Conservation (phyloP, 768 basidiomycete genomes). For the Serendipita sp. region DNA sequence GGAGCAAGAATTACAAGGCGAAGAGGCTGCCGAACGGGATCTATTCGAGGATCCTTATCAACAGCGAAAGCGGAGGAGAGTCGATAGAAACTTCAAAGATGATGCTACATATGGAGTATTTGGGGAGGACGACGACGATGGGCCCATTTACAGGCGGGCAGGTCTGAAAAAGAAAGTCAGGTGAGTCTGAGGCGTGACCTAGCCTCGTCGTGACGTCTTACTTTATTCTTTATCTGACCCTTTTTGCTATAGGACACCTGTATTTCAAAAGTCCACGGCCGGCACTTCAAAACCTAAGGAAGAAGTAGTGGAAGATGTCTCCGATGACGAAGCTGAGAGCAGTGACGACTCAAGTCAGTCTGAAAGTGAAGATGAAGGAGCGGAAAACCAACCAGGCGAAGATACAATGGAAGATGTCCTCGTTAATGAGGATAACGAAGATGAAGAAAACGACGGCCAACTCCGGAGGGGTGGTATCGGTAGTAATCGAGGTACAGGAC, state of each 20-base stretch:
- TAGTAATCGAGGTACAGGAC: neutral
- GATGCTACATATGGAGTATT: constrained; percentile 65
- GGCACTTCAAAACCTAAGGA: constrained; percentile 6
- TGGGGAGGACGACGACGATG: constrained; percentile 50
- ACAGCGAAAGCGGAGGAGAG: constrained; percentile 44
- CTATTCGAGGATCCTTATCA: constrained; percentile 66
- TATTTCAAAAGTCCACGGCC: constrained; percentile 41
- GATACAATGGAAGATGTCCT: constrained; percentile 12
- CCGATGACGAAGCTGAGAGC: constrained; percentile 9
- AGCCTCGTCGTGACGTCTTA: neutral
- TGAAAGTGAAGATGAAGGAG: constrained; percentile 12
- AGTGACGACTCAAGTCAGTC: constrained; percentile 24
- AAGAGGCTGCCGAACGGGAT: constrained; percentile 53
- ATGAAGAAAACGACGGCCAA: constrained; percentile 33
- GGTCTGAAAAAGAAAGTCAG: constrained; percentile 35
- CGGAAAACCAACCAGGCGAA: constrained; percentile 19
- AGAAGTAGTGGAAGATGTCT: constrained; percentile 9
- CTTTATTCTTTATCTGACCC: constrained; percentile 7
- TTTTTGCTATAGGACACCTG: constrained; percentile 29
- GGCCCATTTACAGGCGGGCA: constrained; percentile 16
- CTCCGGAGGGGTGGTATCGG: constrained; percentile 26
- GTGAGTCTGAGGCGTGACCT: constrained; percentile 11
- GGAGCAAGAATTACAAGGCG: constrained; percentile 27
- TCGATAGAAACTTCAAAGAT: constrained; percentile 38
- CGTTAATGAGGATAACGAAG: constrained; percentile 12